Conservation (phyloP, 441 rosid genomes). For the Kokia cookei region DNA sequence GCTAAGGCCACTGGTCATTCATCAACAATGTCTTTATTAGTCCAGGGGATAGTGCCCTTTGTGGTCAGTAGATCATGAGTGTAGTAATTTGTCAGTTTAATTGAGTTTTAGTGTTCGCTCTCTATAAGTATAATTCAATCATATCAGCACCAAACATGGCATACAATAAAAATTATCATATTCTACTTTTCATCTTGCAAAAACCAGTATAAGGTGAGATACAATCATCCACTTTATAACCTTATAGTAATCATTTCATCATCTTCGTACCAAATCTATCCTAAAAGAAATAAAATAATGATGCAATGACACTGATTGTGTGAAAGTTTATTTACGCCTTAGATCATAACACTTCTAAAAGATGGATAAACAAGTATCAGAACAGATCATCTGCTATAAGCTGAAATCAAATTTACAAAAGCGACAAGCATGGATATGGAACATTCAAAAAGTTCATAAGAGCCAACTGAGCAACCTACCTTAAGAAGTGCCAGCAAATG, state of each 20-base stretch:
- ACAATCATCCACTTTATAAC: neutral
- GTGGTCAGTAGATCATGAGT: neutral
- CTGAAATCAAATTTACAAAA: neutral
- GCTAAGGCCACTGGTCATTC: neutral
- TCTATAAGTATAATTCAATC: neutral
- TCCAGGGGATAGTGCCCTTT: neutral
- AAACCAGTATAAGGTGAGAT: neutral
- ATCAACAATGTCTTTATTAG: neutral
- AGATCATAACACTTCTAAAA: neutral
- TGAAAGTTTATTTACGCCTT: neutral
- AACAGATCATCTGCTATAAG: neutral
- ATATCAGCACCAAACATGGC: neutral
- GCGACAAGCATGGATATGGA: neutral
- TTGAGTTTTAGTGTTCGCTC: neutral
- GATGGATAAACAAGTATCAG: neutral
- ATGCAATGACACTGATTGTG: conserved; percentile 9
- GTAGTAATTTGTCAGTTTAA: neutral
- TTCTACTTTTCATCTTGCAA: neutral
- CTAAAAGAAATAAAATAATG: neutral
- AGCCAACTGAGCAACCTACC: conserved; percentile 33
- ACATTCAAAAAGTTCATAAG: neutral
- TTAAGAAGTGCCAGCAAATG: conserved; percentile 73
- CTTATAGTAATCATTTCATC: neutral
- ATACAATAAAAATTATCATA: neutral
- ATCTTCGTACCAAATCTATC: neutral